phyloP scores from a whole-genome alignment of 1,139 yeast genomes.

The Wickerhamomyces sp. region DNA sequence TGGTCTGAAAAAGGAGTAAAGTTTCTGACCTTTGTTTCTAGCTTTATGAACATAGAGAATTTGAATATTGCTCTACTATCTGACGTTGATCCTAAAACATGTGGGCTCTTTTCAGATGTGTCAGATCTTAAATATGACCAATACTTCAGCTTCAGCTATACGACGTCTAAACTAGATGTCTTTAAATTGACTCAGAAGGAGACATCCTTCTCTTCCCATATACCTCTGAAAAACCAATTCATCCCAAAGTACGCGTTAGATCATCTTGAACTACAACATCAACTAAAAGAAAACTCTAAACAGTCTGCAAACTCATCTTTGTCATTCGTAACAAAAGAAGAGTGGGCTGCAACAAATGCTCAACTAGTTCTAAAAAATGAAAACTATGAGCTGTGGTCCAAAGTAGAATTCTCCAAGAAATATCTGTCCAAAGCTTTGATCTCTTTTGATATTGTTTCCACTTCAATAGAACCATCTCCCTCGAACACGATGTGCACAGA shows the following conservation, averaged over 20 bases:
- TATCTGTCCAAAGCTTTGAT: conserved; percentile 30
- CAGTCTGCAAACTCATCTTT: conserved; percentile 28
- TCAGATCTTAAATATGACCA: conserved; percentile 22
- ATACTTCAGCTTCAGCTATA: conserved; percentile 34
- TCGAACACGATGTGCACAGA: conserved; percentile 41
- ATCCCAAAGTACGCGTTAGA: conserved; percentile 19
- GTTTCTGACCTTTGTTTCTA: conserved; percentile 30
- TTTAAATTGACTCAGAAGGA: conserved; percentile 8
- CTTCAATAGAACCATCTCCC: conserved; percentile 28
- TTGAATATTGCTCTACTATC: conserved; percentile 32
- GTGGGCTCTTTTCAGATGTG: background rate
- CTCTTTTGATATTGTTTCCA: conserved; percentile 41
- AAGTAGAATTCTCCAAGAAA: conserved; percentile 28
- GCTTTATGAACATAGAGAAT: conserved; percentile 27
- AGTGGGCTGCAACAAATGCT: conserved; percentile 26
- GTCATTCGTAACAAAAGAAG: conserved; percentile 28
- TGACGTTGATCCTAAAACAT: conserved; percentile 7
- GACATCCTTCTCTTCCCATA: conserved; percentile 1
- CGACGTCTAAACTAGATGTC: conserved; percentile 19
- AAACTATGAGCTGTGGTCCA: conserved; percentile 49
- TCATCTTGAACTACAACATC: conserved; percentile 5
- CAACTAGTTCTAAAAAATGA: conserved; percentile 24
- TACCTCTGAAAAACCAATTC: conserved; percentile 12
- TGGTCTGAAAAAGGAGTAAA: conserved; percentile 36
- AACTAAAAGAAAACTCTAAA: conserved; percentile 24